Conservation (phyloP, 345 rosid genomes). For the Capsella bursapastoris region DNA sequence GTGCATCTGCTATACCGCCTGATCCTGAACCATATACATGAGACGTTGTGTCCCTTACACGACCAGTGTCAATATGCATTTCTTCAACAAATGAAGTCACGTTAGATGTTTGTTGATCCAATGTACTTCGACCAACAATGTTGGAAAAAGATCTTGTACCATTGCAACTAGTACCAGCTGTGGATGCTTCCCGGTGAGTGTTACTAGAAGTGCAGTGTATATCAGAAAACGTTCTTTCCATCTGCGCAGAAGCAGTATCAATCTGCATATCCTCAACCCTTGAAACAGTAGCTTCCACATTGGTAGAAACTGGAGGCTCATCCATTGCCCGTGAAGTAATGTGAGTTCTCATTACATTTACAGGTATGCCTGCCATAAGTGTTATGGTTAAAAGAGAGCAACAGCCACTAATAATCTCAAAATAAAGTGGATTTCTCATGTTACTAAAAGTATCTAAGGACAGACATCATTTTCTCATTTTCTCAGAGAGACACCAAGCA, state of each 20-base stretch:
- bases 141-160: constrained; percentile 44
- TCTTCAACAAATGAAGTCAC: constrained; percentile 55
- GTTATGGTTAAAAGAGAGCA: constrained; percentile 29
- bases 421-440: constrained; percentile 20
- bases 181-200: constrained; percentile 43
- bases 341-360: constrained; percentile 44
- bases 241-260: constrained; percentile 44
- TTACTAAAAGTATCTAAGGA: constrained; percentile 2
- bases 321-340: constrained; percentile 42
- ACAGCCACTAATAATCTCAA: constrained; percentile 20
- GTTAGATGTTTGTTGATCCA: constrained; percentile 50
- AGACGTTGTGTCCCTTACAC: constrained; percentile 41
- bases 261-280: constrained; percentile 57
- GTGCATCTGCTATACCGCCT: constrained; percentile 35
- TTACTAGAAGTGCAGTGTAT: constrained; percentile 42
- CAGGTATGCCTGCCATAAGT: constrained; percentile 49
- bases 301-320: constrained; percentile 43
- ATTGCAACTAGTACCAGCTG: constrained; percentile 43
- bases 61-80: constrained; percentile 48
- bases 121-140: constrained; percentile 34
- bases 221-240: constrained; percentile 41
- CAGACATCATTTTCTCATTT: background rate
- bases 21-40: constrained; percentile 39
- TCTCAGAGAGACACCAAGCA: constrained; percentile 15
- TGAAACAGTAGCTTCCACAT: constrained; percentile 43